phyloP scores from a whole-genome alignment of 1,284 basidiomycete species.

The Sanghuangporus weigelae region DNA sequence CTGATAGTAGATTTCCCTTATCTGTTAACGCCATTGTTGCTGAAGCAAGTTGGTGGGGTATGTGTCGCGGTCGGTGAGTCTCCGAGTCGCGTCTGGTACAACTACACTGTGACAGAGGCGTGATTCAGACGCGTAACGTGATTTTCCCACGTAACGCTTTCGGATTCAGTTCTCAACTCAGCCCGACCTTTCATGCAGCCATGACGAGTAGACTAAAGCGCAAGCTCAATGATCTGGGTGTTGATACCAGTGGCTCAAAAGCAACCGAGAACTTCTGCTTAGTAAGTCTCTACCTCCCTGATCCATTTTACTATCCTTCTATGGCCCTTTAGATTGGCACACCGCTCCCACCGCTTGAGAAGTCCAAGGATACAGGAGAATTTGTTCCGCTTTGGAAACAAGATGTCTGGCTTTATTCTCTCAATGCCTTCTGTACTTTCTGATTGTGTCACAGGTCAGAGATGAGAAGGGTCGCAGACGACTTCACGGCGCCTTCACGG shows the following conservation, averaged over 20 bases:
- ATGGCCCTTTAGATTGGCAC: slow-evolving; percentile 71
- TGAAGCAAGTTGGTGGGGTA: not conserved
- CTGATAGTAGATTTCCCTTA: slow-evolving; percentile 20
- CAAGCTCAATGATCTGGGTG: slow-evolving; percentile 76
- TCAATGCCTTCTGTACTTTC: not conserved
- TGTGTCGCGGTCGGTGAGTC: not conserved
- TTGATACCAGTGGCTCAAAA: slow-evolving; percentile 62
- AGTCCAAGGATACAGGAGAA: slow-evolving; percentile 85
- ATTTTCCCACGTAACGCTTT: not conserved
- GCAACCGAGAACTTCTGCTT: slow-evolving; percentile 86
- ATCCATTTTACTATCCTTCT: not conserved
- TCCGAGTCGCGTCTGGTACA: not conserved
- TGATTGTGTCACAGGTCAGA: slow-evolving; percentile 52
- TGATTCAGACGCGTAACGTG: not conserved
- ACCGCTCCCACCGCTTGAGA: slow-evolving; percentile 84
- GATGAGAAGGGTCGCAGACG: slow-evolving; percentile 93
- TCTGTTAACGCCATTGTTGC: not conserved
- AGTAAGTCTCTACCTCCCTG: slow-evolving; percentile 25
- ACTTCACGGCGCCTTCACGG: slow-evolving; percentile 96
- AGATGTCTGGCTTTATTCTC: slow-evolving; percentile 49
- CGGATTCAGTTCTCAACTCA: not conserved
- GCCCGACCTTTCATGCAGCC: not conserved
- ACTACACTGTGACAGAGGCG: not conserved
- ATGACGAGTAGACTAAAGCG: slow-evolving; percentile 53
- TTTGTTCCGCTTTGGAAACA: slow-evolving; percentile 98